These are phyloP conservation scores for Tremellales sp. DNA, from an alignment of 1,284 basidiomycete genomes.

Conservation along the genomic window DNA sequence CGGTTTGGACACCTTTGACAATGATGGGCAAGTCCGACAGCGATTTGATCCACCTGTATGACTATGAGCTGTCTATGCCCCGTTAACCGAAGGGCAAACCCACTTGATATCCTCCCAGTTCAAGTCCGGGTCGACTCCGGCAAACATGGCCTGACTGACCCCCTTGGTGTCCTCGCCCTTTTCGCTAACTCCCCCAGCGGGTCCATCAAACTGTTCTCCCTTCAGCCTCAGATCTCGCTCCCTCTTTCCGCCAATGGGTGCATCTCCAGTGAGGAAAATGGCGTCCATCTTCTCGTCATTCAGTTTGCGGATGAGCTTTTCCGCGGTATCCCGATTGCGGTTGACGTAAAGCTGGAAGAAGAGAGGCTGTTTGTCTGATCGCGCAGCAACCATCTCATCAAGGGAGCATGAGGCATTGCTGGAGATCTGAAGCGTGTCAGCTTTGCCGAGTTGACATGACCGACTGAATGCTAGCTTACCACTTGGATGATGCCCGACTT, in stretches of 20 bases:
- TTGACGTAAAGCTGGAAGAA: constrained; percentile 87
- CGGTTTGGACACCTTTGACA: constrained; percentile 65
- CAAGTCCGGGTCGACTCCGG: constrained; percentile 41
- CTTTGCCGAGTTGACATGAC: background rate
- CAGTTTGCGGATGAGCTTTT: constrained; percentile 67
- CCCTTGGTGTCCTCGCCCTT: constrained; percentile 37
- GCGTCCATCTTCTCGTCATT: constrained; percentile 62
- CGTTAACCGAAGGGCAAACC: constrained; percentile 3
- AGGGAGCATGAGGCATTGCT: constrained; percentile 76
- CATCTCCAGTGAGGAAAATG: constrained; percentile 88
- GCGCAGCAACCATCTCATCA: constrained; percentile 51
- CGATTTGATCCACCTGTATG: constrained; percentile 60
- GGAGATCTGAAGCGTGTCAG: constrained; percentile 54
- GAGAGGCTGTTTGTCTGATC: constrained; percentile 60
- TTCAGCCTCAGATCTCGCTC: constrained; percentile 63
- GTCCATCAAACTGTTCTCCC: constrained; percentile 44
- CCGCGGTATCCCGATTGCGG: constrained; percentile 63
- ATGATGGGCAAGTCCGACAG: constrained; percentile 75
- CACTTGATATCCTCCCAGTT: constrained; percentile 43
- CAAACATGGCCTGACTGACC: constrained; percentile 42
- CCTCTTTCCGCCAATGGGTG: constrained; percentile 76
- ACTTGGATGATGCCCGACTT: constrained; percentile 75
- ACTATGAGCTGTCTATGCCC: constrained; percentile 50
- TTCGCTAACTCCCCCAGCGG: constrained; percentile 38
- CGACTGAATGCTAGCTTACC: constrained; percentile 45